phyloP scores from a whole-genome alignment of 2,329 filamentous ascomycete genomes.

The Cytospora paraplurivora region DNA sequence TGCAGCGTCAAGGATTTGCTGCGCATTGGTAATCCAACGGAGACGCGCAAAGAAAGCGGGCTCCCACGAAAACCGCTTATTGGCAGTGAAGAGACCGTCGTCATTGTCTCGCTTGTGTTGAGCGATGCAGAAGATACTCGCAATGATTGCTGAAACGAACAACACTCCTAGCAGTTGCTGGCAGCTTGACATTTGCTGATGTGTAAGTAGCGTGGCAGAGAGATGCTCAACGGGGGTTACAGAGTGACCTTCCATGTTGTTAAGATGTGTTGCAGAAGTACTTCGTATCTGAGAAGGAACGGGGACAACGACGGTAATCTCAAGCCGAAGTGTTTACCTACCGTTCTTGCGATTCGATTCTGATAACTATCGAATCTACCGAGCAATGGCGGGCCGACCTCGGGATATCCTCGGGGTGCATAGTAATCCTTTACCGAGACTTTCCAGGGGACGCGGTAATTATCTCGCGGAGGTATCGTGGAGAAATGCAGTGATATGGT shows the following conservation, averaged over 20 bases:
- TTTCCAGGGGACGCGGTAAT: too few species aligned
- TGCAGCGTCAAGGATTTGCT: neutral
- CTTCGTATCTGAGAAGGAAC: neutral
- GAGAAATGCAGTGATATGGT: neutral
- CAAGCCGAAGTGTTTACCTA: neutral
- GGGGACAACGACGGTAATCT: neutral
- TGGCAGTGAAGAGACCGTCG: constrained; percentile 1
- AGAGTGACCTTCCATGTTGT: neutral
- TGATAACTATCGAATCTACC: too few species aligned
- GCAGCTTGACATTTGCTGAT: neutral
- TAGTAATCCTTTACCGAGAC: too few species aligned
- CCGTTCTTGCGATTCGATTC: too few species aligned
- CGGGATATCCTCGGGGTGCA: too few species aligned
- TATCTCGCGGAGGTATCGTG: neutral
- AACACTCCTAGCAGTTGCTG: neutral
- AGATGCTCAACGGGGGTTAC: neutral
- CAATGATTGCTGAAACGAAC: neutral
- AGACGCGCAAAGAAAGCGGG: neutral
- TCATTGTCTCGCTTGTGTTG: neutral
- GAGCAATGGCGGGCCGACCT: too few species aligned
- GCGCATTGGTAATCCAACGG: neutral
- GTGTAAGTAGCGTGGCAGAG: neutral
- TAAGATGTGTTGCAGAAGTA: neutral
- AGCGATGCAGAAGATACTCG: neutral
- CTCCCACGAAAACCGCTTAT: neutral